Percentiles rank a stretch among this genome's conserved stretches.
phyloP scores from a whole-genome alignment of 148 eudicot species.

The Silene latifolia region DNA sequence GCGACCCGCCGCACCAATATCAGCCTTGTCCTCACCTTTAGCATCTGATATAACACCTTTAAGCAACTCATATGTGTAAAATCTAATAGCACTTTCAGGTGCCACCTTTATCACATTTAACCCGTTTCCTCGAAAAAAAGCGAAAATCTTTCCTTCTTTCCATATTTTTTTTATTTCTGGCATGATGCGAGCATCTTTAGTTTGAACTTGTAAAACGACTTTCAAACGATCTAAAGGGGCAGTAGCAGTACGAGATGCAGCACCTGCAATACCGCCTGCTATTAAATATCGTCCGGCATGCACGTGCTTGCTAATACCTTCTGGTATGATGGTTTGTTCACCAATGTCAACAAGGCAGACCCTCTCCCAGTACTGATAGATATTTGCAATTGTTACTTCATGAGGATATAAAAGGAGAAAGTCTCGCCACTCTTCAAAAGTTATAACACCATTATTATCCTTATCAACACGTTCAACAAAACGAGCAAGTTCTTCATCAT shows the following conservation, averaged over 20 bases:
- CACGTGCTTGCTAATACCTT: conserved; percentile 82
- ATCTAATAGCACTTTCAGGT: conserved; percentile 93
- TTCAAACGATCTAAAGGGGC: conserved; percentile 95
- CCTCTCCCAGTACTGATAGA: conserved; percentile 89
- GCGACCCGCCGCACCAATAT: conserved; percentile 71
- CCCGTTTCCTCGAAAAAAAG: conserved; percentile 92
- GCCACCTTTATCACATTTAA: conserved; percentile 86
- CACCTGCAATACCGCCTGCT: conserved; percentile 96
- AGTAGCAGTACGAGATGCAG: conserved; percentile 95
- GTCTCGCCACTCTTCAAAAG: conserved; percentile 98
- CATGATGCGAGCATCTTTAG: conserved; percentile 45
- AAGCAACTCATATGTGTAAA: conserved; percentile 82
- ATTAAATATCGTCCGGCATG: conserved; percentile 77
- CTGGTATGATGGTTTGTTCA: conserved; percentile 87
- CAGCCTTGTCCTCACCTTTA: conserved; percentile 56
- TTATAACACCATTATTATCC: conserved; percentile 90
- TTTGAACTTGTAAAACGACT: conserved; percentile 82
- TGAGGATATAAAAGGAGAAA: conserved; percentile 94
- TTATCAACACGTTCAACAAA: conserved; percentile 96
- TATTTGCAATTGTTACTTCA: conserved; percentile 88
- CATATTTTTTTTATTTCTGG: conserved; percentile 66
- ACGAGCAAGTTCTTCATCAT: conserved; percentile 83
- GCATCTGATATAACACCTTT: conserved; percentile 56
- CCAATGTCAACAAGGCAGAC: conserved; percentile 94
- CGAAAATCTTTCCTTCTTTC: conserved; percentile 76